Conservation (phyloP, 257 asterid species). For the Agastache rugosa region DNA sequence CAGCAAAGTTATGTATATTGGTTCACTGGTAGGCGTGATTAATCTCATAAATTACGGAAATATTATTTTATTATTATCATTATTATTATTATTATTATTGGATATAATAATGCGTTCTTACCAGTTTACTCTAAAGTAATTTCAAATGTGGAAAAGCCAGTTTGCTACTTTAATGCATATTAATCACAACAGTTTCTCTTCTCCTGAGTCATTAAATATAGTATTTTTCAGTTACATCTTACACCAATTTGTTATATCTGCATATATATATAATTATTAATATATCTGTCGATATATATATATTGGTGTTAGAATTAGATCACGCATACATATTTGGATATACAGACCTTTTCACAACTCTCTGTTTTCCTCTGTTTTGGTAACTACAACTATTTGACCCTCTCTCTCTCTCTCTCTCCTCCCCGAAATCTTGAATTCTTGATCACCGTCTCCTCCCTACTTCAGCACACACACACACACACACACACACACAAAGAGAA, state of each 20-base stretch:
- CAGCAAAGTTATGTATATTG: not conserved
- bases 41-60: not conserved
- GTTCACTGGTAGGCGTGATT: not conserved
- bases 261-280: not conserved
- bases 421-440: constrained; percentile 3
- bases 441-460: too few relatives aligned
- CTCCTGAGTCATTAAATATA: not conserved
- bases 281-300: not conserved
- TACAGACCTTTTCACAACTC: not conserved
- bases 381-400: not conserved
- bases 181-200: not conserved
- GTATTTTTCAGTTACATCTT: not conserved
- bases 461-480: too few relatives aligned
- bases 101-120: constrained; percentile 13
- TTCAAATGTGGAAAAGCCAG: constrained; percentile 1
- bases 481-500: too few relatives aligned
- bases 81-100: too few relatives aligned
- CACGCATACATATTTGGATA: constrained; percentile 3
- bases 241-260: not conserved
- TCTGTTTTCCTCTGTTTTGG: not conserved
- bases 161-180: constrained; percentile 24
- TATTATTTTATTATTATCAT: too few relatives aligned
- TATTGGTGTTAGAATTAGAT: not conserved
- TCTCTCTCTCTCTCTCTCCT: constrained; percentile 28
- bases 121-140: constrained; percentile 14